Evolutionary conservation across 108 stramenopile genomes (phyloP), one percentile per base, ranked within the genome.

Genomic region (Skeletonema costatum): DNA sequence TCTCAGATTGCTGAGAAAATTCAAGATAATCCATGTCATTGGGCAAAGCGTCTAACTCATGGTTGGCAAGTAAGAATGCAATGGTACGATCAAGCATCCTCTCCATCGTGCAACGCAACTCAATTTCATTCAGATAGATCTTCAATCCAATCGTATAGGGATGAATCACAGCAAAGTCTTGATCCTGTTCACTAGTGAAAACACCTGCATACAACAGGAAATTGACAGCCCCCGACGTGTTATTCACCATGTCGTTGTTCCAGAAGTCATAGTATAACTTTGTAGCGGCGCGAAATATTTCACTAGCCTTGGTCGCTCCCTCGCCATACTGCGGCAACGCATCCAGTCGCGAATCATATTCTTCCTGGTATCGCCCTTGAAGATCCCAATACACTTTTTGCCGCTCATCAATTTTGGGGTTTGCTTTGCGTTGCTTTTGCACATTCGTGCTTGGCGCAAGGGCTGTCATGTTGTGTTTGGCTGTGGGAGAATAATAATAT

Each of bases 211-310:
- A 16, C 35, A 39, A 16, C 36, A 71, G 59, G 30, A 33, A 71
- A 33, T 71, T 71, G 39, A 59, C 17, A 13, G 70, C 70, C 10
- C 70, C 70, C 11, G 32, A 33, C 19, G 70, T 71, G 51, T 71
- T 71, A 25, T 71, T 71, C 14, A 71, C 70, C 70, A 71, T 71
- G 25, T 32, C 70, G n/a, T 71, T 71, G 59, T 71, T 71, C 32
- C 19, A 51, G 33, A 59, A 71, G 32, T 71, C 70, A 33, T 71
- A 71, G 19, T 71, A 71, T 8, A 71, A 11, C 21, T 71, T 71
- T n/a, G 70, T 71, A 13, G 56, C 70, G 2, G 70, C 70, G n/a
- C 70, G 70, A 33, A 71, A 71, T 16, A 71, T 59, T 30, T 71
- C 70, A 17, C 70, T n/a, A 41, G 48, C 51, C 70, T 33, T 53